Conservation (phyloP, 805 yeast species). For the Starmerella floris region DNA sequence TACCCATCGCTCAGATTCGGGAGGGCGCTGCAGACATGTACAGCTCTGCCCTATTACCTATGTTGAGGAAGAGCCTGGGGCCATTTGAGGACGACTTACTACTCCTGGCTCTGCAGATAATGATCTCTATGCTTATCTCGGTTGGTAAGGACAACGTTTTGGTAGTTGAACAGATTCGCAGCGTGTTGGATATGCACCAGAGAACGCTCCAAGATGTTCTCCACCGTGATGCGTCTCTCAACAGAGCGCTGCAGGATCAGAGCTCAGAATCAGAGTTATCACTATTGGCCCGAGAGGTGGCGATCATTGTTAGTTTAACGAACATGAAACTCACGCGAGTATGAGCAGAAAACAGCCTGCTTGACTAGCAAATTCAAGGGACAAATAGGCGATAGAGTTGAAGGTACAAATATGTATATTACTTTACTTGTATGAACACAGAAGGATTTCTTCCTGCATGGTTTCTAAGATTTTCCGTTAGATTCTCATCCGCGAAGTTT, state of each 20-base stretch:
- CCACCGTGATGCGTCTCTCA: conserved; percentile 4
- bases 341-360: too few relatives aligned
- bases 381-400: too few relatives aligned
- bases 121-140: conserved; percentile 53
- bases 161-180: conserved; percentile 41
- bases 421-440: too few relatives aligned
- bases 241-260: conserved; percentile 2
- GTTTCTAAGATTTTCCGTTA: too few relatives aligned
- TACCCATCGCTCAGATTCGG: conserved; percentile 63
- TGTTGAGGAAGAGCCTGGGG: conserved; percentile 45
- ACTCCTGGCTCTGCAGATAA: conserved; percentile 60
- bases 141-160: conserved; percentile 63
- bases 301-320: background rate
- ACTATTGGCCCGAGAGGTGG: conserved; percentile 1
- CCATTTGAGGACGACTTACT: conserved; percentile 47
- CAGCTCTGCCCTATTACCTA: conserved; percentile 57
- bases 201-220: conserved; percentile 1
- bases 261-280: conserved; percentile 1
- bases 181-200: conserved; percentile 39
- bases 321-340: background rate
- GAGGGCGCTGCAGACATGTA: conserved; percentile 64
- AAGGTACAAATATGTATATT: too few relatives aligned
- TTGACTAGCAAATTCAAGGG: too few relatives aligned
- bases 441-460: too few relatives aligned
- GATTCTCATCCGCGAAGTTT: conserved; percentile 9